phyloP scores from a whole-genome alignment of 352 stramenopile species.

The Phytophthora hibernalis region DNA sequence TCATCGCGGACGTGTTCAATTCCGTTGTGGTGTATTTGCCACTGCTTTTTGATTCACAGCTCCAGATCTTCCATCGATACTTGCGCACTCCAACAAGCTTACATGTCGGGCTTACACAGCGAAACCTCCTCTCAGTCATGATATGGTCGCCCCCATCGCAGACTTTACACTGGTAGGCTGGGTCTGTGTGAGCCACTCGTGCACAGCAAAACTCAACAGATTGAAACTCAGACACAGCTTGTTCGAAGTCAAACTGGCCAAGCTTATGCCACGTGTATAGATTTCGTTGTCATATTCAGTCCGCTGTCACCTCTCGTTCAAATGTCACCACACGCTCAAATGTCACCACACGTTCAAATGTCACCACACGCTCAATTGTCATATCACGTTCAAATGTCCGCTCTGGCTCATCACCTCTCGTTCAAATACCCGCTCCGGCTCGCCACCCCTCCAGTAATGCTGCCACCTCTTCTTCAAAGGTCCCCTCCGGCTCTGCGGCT shows the following conservation, averaged over 20 bases:
- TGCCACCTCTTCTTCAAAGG: too few relatives aligned
- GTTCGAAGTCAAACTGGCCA: neutral
- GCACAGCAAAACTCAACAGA: neutral
- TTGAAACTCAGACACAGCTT: neutral
- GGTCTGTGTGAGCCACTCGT: neutral
- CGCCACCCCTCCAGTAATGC: too few relatives aligned
- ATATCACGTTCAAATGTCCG: neutral
- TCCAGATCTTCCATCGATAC: slow-evolving; percentile 9
- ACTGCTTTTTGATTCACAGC: neutral
- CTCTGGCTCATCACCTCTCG: neutral
- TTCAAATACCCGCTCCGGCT: neutral
- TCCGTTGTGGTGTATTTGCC: neutral
- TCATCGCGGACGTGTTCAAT: neutral
- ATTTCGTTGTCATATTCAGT: too few relatives aligned
- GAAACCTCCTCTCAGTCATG: neutral
- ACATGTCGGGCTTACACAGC: neutral
- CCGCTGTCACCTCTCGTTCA: neutral
- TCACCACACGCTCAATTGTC: neutral
- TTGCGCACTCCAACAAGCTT: neutral
- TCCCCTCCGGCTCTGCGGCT: too few relatives aligned
- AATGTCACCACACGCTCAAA: neutral
- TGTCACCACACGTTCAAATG: too few relatives aligned
- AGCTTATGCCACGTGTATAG: neutral
- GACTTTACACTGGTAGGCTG: neutral
- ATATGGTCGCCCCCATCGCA: neutral